Evolutionary conservation across 2,329 filamentous ascomycete species (phyloP).

Genomic region (Ascochyta viciae-villosae): DNA sequence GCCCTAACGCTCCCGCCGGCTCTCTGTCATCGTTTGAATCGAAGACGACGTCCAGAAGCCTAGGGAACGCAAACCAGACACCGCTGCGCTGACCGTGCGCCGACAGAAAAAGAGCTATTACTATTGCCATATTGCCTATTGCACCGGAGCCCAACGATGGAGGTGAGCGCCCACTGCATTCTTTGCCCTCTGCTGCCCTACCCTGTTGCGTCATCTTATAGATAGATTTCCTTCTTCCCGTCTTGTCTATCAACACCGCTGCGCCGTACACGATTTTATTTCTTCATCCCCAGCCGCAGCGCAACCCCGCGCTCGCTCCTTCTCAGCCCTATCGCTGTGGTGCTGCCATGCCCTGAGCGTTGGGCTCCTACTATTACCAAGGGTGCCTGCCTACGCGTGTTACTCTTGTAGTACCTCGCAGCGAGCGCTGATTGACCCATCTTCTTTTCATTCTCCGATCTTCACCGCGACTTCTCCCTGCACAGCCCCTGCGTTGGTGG

Average conservation of each 20-base stretch:
- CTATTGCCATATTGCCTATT: constrained; percentile 15
- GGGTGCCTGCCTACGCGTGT: constrained; percentile 17
- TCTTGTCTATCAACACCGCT: constrained; percentile 4
- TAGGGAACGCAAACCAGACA: constrained; percentile 19
- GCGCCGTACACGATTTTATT: constrained; percentile 1
- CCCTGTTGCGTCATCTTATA: constrained; percentile 18
- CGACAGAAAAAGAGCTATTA: constrained; percentile 20
- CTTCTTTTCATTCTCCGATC: constrained; percentile 5
- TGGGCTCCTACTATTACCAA: constrained; percentile 16
- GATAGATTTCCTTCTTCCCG: constrained; percentile 14
- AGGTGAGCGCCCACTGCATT: constrained; percentile 20
- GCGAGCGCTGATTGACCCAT: constrained; percentile 19
- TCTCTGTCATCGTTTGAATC: constrained; percentile 18
- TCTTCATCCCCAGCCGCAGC: background rate
- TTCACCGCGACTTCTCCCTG: constrained; percentile 19
- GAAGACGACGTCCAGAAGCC: constrained; percentile 20
- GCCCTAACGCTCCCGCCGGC: constrained; percentile 15
- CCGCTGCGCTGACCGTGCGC: constrained; percentile 21
- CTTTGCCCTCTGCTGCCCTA: constrained; percentile 14
- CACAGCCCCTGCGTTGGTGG: constrained; percentile 12
- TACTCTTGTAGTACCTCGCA: constrained; percentile 48
- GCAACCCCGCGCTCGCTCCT: constrained; percentile 14
- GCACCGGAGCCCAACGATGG: constrained; percentile 20
- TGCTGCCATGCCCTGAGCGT: constrained; percentile 40
- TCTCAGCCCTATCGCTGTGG: constrained; percentile 37